These are phyloP conservation scores for Erythrobasidium yunnanense DNA, from an alignment of 768 basidiomycete species.

Conservation along the genomic window DNA sequence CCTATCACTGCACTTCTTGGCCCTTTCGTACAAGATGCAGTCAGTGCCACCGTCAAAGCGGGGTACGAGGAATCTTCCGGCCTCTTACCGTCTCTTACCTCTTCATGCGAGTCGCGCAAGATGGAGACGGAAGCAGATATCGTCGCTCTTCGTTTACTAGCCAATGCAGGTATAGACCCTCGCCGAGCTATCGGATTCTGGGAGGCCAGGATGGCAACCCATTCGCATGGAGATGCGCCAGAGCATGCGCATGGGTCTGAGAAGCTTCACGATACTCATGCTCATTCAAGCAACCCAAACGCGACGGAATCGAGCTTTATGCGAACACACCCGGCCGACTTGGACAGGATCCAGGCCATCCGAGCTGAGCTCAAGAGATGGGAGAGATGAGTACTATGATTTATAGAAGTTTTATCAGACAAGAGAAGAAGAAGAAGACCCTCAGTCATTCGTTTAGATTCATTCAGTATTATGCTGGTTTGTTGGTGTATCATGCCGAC, in stretches of 20 bases:
- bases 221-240: too few relatives aligned
- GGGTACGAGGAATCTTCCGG: constrained; percentile 48
- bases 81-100: constrained; percentile 10
- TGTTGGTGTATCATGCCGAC: not conserved
- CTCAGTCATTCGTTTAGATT: too few relatives aligned
- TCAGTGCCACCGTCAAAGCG: constrained; percentile 66
- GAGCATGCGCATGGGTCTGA: too few relatives aligned
- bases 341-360: constrained; percentile 54
- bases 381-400: constrained; percentile 32
- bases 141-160: constrained; percentile 51
- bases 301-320: too few relatives aligned
- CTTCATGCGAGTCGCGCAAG: constrained; percentile 60
- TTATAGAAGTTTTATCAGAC: not conserved
- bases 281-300: too few relatives aligned
- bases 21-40: constrained; percentile 88
- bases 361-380: constrained; percentile 61
- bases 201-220: constrained; percentile 46
- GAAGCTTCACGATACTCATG: too few relatives aligned
- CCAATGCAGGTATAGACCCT: constrained; percentile 83
- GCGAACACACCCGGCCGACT: constrained; percentile 57
- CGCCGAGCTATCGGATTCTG: constrained; percentile 71
- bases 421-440: not conserved
- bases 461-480: not conserved
- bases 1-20: constrained; percentile 50
- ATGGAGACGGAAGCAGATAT: constrained; percentile 69